Base-by-base conservation (phyloP, 768 basidiomycete species). In the Aureoboletus auriporus region DNA sequence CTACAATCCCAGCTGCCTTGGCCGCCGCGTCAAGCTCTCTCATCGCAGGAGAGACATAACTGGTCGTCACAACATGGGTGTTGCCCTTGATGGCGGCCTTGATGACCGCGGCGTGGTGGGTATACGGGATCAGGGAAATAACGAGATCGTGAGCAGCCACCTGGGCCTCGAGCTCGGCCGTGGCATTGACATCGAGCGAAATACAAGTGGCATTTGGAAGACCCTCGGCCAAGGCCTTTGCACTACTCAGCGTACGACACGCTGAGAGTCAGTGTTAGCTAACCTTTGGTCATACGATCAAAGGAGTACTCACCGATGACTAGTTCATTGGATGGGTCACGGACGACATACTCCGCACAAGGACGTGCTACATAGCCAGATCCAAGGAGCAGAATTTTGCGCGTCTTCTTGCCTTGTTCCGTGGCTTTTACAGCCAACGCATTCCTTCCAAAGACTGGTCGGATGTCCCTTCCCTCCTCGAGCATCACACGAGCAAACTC, bases 61-160 rank as follows among this genome's bases (percentile, higher is more conserved):
- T 89, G 20, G 96, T 98, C 34, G 96, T 98, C 57, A 99, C 92
- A 33, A 97, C 93, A 66, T 96, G 75, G 28, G 87, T 92, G 74
- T 91, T 93, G 61, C 80, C 72, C 69, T 78, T 80, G 69, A 86
- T 81, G 29, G 86, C 86, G 10, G 93, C 86, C 68, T 89, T 83
- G 72, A 98, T 94, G 63, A 99, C 92, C 27, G 75, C 74, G 14
- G 83, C 83, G 67, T 98, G 96, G 75, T 84, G 75, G 46, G 84
- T 91, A 77, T 98, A 98, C 0, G 96, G 96, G 56, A 99, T 94
- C 63, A 99, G 82, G 8, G 92, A 94, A 64, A 98, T 89, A 67
- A 98, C 92, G 42, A 97, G 79, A 67, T 98, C 93, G 67, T 90
- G 86, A 39, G 79, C 83, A 17, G 87, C 88, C 47, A 99, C 79